A percentile compares a stretch with the other conserved stretches of the same genome.
Conservation (phyloP, 306 rosid species). For the Ziziphus jujuba region DNA sequence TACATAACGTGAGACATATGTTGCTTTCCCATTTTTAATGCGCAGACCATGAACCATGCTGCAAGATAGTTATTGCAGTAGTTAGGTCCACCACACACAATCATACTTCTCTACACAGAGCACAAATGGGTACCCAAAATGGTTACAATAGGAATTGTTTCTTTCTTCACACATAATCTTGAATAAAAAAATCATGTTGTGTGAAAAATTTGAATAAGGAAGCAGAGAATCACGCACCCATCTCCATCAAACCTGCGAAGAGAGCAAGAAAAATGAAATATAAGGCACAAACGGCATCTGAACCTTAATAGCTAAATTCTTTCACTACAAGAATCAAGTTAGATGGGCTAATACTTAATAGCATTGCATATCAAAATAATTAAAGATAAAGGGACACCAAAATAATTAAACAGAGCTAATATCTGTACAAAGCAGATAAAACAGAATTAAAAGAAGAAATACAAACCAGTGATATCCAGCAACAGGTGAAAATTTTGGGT, state of each 20-base stretch:
- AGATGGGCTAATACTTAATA: too few relatives aligned
- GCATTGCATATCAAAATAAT: too few relatives aligned
- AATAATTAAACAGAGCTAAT: background rate
- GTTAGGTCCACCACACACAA: conserved; percentile 5
- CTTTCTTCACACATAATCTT: conserved; percentile 13
- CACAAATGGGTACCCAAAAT: background rate
- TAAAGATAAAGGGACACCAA: background rate
- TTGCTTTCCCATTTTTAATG: conserved; percentile 89
- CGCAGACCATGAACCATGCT: conserved; percentile 98
- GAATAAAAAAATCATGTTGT: conserved; percentile 14
- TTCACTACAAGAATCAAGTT: too few relatives aligned
- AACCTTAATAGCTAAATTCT: too few relatives aligned
- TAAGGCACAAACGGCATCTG: conserved; percentile 39
- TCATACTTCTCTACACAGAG: background rate
- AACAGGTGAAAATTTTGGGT: conserved; percentile 76
- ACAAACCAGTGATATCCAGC: conserved; percentile 91
- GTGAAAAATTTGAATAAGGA: conserved; percentile 8
- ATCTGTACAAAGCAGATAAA: background rate
- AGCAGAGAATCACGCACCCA: conserved; percentile 60
- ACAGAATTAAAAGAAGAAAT: background rate
- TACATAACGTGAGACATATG: conserved; percentile 83
- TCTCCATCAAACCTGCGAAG: conserved; percentile 96
- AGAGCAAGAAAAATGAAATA: conserved; percentile 25
- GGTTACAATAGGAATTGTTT: background rate
- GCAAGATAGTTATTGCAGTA: conserved; percentile 25